These are phyloP conservation scores for Sarcodon aspratus DNA, from an alignment of 768 basidiomycete genomes.

Conservation along the genomic window DNA sequence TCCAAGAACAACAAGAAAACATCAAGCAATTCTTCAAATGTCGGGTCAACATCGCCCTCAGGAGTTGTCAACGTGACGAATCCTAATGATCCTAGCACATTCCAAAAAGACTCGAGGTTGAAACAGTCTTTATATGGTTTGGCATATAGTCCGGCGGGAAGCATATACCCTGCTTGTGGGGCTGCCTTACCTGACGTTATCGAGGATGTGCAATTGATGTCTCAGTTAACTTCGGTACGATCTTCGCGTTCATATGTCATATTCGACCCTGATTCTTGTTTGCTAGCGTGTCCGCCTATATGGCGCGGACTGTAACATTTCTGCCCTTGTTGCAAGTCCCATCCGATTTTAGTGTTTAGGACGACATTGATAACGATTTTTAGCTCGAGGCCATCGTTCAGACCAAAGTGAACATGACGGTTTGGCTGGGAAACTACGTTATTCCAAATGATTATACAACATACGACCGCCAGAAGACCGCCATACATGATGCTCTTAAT, in stretches of 20 bases:
- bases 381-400: constrained; percentile 81
- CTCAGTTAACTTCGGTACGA: constrained; percentile 62
- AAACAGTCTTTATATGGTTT: constrained; percentile 75
- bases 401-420: constrained; percentile 79
- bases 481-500: constrained; percentile 56
- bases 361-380: not conserved
- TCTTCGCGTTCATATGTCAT: constrained; percentile 1
- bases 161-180: constrained; percentile 63
- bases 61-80: constrained; percentile 24
- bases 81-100: constrained; percentile 67
- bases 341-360: not conserved
- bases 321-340: constrained; percentile 52
- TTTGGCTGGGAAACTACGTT: constrained; percentile 68
- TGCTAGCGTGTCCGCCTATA: constrained; percentile 63
- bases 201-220: constrained; percentile 69
- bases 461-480: constrained; percentile 61
- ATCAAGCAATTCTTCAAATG: constrained; percentile 10
- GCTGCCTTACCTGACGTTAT: constrained; percentile 42
- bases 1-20: constrained; percentile 35
- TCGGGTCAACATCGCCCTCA: constrained; percentile 15
- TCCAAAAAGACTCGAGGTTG: constrained; percentile 56
- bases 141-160: constrained; percentile 75
- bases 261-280: not conserved
- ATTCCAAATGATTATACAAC: constrained; percentile 53
- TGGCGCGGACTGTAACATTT: constrained; percentile 81